Base-by-base conservation (phyloP, 1,284 basidiomycete genomes). In the Abortiporus biennis region DNA sequence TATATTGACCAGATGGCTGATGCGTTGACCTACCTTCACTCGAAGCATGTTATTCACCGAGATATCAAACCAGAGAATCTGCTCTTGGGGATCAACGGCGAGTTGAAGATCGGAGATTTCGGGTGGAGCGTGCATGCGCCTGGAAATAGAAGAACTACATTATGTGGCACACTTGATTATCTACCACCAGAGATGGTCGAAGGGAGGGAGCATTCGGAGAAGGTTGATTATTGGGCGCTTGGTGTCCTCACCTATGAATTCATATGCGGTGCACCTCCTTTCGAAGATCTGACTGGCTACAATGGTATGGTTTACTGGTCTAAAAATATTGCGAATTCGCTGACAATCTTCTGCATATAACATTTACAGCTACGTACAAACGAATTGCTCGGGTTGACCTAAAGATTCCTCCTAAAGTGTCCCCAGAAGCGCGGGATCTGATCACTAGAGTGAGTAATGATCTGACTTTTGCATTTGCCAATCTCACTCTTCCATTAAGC, bases 11-110 rank as follows among this genome's bases (percentile, higher is more conserved):
- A 99, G 64, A 98, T 99, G 93, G 89, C 95, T 12, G 96, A 99
- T 60, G 96, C 95, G 1, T 70, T 99, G 34, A 72, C 72, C 6
- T 99, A 99, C 61, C 74, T 99, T 2, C 96, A 99, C 62, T 72
- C 75, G 44, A 99, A 99, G 61, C 94, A 99, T 58, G 92, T 99
- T 52, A 99, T 99, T 46, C 96, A 99, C 61, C 83, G 96, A 19
- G 96, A 99, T 58, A 99, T 99, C 71, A 99, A 99, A 65, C 96
- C 96, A 0, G 96, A 98, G 67, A 99, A 99, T 61, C 66, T 99
- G 38, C 74, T 99, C 6, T 70, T 99, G 6, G 95, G 94, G 12
- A 81, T 99, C 55, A 90, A 93, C 51, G 96, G 95, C 34, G 95
- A 99, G 61, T 72, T 99, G 50, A 99, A 99, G 74, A 97, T 99